Base-by-base conservation (phyloP, 2,329 filamentous ascomycete species). In the Fusarium bactridioides region DNA sequence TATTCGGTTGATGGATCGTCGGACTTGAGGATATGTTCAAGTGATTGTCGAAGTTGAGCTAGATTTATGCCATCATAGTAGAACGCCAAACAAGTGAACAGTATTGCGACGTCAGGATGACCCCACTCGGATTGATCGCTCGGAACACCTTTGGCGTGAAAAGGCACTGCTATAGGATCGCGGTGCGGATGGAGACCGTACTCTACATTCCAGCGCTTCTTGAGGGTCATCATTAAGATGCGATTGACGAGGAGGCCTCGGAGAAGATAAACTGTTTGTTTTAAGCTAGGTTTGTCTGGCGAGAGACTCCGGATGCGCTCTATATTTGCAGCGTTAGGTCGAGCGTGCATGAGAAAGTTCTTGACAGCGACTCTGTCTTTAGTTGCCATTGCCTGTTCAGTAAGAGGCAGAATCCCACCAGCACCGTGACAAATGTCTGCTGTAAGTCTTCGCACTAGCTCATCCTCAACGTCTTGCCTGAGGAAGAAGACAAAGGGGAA, bases 201-300 rank as follows among this genome's bases (percentile, higher is more conserved):
- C 47, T 88, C 84, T 0, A 94, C 91, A 33, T 91, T 90, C 87
- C 88, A 93, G 8, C 90, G 82, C 77, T 92, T 93, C 58, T 87
- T 87, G 4, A 93, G 77, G 2, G 84, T 86, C 31, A 90, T 85
- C 3, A 88, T 76, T 0, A 94, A 78, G 6, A 94, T 88, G 0
- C 87, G 82, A 61, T 90, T 85, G 1, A 88, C 84, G 0, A 94
- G 77, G 0, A 94, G 80, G 0, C 92, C 92, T 1, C 92, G 87
- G 0, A 94, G 77, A 0, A 93, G 83, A 12, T 89, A 85, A 0
- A 92, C 50, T 4, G 72, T 64, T 47, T 77, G 75, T 15, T 62
- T 65, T 13, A 77, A 31, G 43, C 69, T 75, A 15, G 72, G 72
- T 10, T 70, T 74, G 16, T 77, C 75, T 10, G 74, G 72, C 10